These are phyloP conservation scores for Coemansia sp. DNA, from an alignment of 192 early-diverging fungal species.

Conservation along the genomic window DNA sequence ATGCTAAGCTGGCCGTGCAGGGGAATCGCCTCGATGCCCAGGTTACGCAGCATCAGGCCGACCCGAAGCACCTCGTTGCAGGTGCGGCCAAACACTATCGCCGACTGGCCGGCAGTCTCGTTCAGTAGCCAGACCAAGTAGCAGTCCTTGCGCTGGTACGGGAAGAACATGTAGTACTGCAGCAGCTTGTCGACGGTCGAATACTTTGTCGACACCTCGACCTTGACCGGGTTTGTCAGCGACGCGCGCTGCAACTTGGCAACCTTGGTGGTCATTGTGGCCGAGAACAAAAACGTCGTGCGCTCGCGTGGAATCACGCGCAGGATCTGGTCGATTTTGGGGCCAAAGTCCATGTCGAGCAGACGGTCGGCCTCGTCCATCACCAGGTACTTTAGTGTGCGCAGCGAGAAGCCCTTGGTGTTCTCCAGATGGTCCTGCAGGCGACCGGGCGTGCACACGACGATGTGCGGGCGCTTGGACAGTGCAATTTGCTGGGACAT, in stretches of 20 bases:
- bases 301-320: constrained; percentile 89
- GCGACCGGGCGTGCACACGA: constrained; percentile 94
- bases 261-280: constrained; percentile 98
- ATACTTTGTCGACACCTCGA: constrained; percentile 96
- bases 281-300: constrained; percentile 91
- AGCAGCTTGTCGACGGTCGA: constrained; percentile 89
- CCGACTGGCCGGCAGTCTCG: constrained; percentile 85
- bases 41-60: constrained; percentile 79
- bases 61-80: constrained; percentile 83
- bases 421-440: constrained; percentile 96
- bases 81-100: constrained; percentile 91
- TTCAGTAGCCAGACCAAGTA: constrained; percentile 92
- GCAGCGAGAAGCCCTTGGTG: constrained; percentile 94
- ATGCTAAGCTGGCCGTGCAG: constrained; percentile 92
- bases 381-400: constrained; percentile 87
- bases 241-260: constrained; percentile 92
- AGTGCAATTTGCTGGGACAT: constrained; percentile 92
- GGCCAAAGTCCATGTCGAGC: constrained; percentile 92
- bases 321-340: constrained; percentile 93
- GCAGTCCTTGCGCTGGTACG: constrained; percentile 91
- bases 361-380: constrained; percentile 93
- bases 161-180: constrained; percentile 97
- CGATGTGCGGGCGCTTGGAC: constrained; percentile 90
- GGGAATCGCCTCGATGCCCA: constrained; percentile 92
- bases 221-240: constrained; percentile 85